Evolutionary conservation across 768 basidiomycete genomes (phyloP).

Genomic region (Phallus indusiatus): DNA sequence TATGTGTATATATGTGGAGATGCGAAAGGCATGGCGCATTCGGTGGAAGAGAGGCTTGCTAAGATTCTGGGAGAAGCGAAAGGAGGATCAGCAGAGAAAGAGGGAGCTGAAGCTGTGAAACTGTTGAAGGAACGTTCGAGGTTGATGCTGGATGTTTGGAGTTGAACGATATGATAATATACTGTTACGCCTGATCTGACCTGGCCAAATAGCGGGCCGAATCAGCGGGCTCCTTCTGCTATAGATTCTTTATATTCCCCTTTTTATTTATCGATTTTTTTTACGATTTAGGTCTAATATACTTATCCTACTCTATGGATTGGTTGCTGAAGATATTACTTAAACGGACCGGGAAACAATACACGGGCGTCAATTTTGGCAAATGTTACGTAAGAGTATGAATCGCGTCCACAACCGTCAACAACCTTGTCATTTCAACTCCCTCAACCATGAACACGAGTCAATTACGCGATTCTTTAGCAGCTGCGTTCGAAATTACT

Average conservation of each 20-base stretch:
- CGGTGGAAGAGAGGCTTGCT: conserved; percentile 84
- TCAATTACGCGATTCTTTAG: not conserved
- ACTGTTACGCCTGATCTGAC: no score
- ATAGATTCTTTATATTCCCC: no score
- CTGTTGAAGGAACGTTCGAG: conserved; percentile 89
- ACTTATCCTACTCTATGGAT: no score
- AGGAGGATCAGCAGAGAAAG: conserved; percentile 79
- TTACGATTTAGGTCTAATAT: no score
- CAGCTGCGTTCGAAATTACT: conserved; percentile 5
- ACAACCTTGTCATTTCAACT: not conserved
- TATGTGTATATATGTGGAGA: conserved; percentile 97
- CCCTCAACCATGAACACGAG: conserved; percentile 1
- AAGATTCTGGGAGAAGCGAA: conserved; percentile 86
- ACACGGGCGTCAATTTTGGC: no score
- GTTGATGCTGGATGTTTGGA: conserved; percentile 85
- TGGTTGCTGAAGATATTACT: no score
- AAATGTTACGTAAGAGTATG: not conserved
- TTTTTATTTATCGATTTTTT: no score
- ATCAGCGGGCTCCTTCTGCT: no score
- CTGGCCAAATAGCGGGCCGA: no score
- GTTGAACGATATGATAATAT: conserved; percentile 38
- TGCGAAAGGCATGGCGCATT: conserved; percentile 92
- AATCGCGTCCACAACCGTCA: not conserved
- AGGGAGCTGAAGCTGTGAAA: conserved; percentile 88
- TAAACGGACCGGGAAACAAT: no score